These are phyloP conservation scores for Stachybotrys echinatus DNA, from an alignment of 2,329 filamentous ascomycete genomes.

Conservation along the genomic window DNA sequence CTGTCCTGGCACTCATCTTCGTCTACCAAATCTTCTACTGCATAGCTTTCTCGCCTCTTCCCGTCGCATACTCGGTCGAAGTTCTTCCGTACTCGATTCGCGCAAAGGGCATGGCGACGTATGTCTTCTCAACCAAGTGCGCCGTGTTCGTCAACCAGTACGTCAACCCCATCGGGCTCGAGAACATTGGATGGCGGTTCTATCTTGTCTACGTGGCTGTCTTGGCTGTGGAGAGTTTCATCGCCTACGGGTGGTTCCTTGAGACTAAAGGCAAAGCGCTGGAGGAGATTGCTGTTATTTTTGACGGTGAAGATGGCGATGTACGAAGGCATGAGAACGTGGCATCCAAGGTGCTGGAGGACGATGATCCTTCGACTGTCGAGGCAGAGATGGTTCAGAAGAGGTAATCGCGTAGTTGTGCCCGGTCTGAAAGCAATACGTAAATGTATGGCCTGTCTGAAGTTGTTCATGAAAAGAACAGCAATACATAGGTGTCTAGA, in stretches of 20 bases:
- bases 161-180: slow-evolving; percentile 49
- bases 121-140: slow-evolving; percentile 19
- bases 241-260: slow-evolving; percentile 36
- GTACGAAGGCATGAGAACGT: neutral
- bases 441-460: no score
- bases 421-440: no score
- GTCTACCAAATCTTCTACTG: slow-evolving; percentile 42
- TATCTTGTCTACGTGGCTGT: slow-evolving; percentile 52
- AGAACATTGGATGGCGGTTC: slow-evolving; percentile 46
- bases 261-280: slow-evolving; percentile 43
- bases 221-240: slow-evolving; percentile 40
- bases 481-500: no score
- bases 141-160: slow-evolving; percentile 25
- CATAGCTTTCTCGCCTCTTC: slow-evolving; percentile 48
- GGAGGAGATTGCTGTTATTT: slow-evolving; percentile 54
- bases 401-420: no score
- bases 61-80: slow-evolving; percentile 44
- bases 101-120: slow-evolving; percentile 40
- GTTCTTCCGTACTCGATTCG: slow-evolving; percentile 47
- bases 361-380: no score
- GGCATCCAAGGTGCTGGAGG: no score
- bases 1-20: slow-evolving; percentile 29
- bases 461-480: no score
- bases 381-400: no score
- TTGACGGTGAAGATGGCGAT: slow-evolving; percentile 19